Base-by-base conservation (phyloP, 306 rosid genomes). In the peach (Prunus persica) region DNA sequence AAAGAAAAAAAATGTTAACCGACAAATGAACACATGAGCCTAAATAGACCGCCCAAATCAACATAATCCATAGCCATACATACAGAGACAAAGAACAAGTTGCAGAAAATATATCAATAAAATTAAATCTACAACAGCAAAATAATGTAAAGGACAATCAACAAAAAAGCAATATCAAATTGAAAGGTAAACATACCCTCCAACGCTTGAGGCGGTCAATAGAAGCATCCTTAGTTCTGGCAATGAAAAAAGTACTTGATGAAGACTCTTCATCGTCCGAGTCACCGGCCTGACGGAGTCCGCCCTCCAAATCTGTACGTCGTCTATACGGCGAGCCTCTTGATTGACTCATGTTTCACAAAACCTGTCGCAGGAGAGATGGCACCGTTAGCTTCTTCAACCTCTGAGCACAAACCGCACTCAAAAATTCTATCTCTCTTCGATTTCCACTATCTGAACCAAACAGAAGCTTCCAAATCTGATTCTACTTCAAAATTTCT, bases 361-460 rank as follows among this genome's bases (percentile, higher is more conserved):
- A 62, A 75, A 84, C 73, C 97, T 92, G 92, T 91, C 96, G 96
- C 96, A 89, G 96, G 90, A 91, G 96, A 96, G 96, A 89, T 89
- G 90, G 86, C 93, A 82, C 96, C 87, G 89, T 90, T 75, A 83
- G 15, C 71, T 25, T n/a, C 51, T 46, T 12, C 12, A 46, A 22
- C 25, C 50, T 22, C 27, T 20, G 18, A 2, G 11, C 45, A 30
- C 51, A 15, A 34, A 41, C 56, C 4, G 15, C 65, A 60, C 18
- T 13, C 13, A 14, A 27, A 61, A 61, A 11, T 18, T 32, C 38
- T 25, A 8, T 27, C 38, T 24, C 34, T 25, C 65, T 32, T 24
- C 22, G 13, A 60, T 60, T 60, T 28, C 6, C 65, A 60, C 32
- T 12, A 30, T 27, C 65, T 8, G 19, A 25, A 27, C 65, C 46